phyloP scores from a whole-genome alignment of 1,284 basidiomycete species.

The Anthracocystis walkeri region DNA sequence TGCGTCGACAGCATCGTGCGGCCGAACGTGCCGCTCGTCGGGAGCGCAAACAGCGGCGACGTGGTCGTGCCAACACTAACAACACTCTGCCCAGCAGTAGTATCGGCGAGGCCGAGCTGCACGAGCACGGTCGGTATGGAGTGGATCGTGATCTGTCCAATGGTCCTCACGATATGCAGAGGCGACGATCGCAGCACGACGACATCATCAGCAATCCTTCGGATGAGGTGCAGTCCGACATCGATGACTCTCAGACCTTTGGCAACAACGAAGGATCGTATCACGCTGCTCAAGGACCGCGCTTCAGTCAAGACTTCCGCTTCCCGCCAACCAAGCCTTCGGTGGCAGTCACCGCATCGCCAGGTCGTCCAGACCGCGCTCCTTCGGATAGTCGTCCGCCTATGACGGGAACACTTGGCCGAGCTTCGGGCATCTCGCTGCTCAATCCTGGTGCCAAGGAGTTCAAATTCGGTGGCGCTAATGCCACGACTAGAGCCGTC shows the following conservation, averaged over 20 bases:
- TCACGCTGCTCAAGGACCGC: conserved; percentile 8
- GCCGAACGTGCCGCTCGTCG: conserved; percentile 29
- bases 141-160: not conserved
- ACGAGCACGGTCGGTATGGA: conserved; percentile 13
- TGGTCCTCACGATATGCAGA: not conserved
- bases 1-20: conserved; percentile 45
- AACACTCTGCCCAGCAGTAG: conserved; percentile 60
- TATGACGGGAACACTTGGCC: conserved; percentile 35
- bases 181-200: conserved; percentile 10
- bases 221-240: conserved; percentile 48
- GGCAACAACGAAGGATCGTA: conserved; percentile 25
- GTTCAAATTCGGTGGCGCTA: conserved; percentile 45
- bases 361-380: not conserved
- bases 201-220: conserved; percentile 59
- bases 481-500: conserved; percentile 10
- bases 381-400: conserved; percentile 9
- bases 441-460: conserved; percentile 57
- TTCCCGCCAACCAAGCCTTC: conserved; percentile 34
- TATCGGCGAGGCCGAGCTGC: conserved; percentile 42
- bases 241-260: conserved; percentile 42
- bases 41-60: conserved; percentile 24
- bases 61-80: conserved; percentile 44
- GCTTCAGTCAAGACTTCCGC: conserved; percentile 52
- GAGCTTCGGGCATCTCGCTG: conserved; percentile 35
- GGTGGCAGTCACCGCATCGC: not conserved